Percentiles rank a stretch among this genome's conserved stretches.
These are phyloP conservation scores for Microsporum ferrugineum DNA, from an alignment of 2,329 filamentous ascomycete genomes.

Conservation along the genomic window DNA sequence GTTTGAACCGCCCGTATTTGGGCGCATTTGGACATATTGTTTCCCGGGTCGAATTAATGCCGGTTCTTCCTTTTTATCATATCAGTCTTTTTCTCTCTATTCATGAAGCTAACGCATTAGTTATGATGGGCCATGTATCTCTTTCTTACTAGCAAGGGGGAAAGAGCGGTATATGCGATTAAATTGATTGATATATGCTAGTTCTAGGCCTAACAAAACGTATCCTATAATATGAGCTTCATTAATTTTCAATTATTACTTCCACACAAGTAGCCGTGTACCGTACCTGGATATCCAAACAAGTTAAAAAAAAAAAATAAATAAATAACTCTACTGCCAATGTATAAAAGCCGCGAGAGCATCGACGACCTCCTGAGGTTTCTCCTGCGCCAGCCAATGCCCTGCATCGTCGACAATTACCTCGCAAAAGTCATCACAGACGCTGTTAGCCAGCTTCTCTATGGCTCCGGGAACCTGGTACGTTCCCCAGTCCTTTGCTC, in stretches of 20 bases:
- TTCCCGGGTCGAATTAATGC: neutral
- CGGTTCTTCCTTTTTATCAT: too few relatives aligned
- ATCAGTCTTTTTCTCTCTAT: too few relatives aligned
- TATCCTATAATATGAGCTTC: too few relatives aligned
- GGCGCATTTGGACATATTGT: neutral
- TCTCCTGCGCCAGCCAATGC: constrained; percentile 61
- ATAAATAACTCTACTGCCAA: constrained; percentile 1
- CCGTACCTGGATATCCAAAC: neutral
- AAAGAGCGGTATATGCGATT: too few relatives aligned
- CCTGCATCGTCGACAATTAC: constrained; percentile 49
- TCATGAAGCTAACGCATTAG: neutral
- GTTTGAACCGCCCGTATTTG: too few relatives aligned
- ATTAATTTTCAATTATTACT: too few relatives aligned
- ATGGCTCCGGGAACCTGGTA: constrained; percentile 55
- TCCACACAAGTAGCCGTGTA: too few relatives aligned
- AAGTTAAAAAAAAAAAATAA: neutral
- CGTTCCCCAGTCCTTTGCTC: constrained; percentile 54
- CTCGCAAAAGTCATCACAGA: constrained; percentile 44
- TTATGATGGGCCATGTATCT: neutral
- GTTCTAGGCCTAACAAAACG: too few relatives aligned
- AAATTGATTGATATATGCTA: too few relatives aligned
- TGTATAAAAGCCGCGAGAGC: constrained; percentile 36
- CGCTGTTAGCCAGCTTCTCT: constrained; percentile 41
- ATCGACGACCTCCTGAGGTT: constrained; percentile 43
- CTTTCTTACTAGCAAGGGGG: too few relatives aligned